Percentiles rank a stretch among this genome's conserved stretches.
Evolutionary conservation across 2,329 filamentous ascomycete genomes (phyloP).

Genomic region (Sporothrix brasiliensis): DNA sequence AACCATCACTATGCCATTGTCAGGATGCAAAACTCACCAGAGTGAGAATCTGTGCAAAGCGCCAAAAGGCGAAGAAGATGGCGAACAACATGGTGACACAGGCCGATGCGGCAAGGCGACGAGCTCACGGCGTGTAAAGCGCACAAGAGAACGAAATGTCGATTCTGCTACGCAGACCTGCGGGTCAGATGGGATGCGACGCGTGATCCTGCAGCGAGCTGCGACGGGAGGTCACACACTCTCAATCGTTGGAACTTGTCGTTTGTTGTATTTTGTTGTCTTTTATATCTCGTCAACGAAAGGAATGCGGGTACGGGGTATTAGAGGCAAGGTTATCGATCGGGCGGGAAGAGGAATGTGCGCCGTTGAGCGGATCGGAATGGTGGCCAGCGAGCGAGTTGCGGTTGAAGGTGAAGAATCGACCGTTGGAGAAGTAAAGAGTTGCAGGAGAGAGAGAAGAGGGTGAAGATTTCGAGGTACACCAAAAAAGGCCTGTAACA

Average conservation of each 20-base stretch:
- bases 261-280: neutral
- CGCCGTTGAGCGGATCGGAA: conserved; percentile 19
- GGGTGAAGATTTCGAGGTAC: neutral
- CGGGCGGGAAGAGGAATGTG: conserved; percentile 18
- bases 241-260: too few species aligned
- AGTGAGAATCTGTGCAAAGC: conserved; percentile 64
- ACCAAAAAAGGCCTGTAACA: conserved; percentile 6
- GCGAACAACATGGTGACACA: conserved; percentile 61
- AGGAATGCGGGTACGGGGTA: conserved; percentile 21
- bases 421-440: neutral
- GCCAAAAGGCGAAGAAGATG: conserved; percentile 64
- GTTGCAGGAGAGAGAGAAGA: neutral
- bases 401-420: neutral
- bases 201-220: neutral
- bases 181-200: neutral
- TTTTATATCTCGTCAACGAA: neutral
- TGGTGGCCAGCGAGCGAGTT: neutral
- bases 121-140: too few species aligned
- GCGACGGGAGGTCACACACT: neutral
- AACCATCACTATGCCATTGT: neutral
- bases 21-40: conserved; percentile 50
- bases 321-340: conserved; percentile 23
- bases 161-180: neutral
- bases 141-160: neutral
- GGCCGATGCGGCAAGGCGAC: conserved; percentile 7